phyloP scores from a whole-genome alignment of 2,329 filamentous ascomycete species.

The Aspergillus sp. region DNA sequence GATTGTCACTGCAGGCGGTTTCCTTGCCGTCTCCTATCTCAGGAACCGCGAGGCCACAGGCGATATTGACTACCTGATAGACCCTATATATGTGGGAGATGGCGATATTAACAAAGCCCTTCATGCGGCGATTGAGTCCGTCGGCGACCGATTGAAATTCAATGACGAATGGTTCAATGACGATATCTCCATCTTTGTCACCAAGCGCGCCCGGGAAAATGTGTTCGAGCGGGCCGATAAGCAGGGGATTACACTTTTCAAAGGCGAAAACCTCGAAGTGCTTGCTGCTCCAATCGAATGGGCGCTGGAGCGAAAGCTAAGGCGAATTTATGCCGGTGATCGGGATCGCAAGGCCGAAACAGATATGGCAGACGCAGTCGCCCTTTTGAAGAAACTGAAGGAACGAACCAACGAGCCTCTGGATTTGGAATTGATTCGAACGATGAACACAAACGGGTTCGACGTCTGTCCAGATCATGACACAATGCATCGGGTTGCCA shows the following conservation, averaged over 20 bases:
- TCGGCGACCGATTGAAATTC: conserved; percentile 4
- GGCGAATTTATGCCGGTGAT: conserved; percentile 26
- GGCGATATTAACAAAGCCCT: conserved; percentile 10
- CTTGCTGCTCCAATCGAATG: conserved; percentile 34
- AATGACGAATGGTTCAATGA: conserved; percentile 13
- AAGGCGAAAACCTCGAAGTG: conserved; percentile 22
- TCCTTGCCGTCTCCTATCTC: conserved; percentile 13
- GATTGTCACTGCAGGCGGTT: conserved; percentile 10
- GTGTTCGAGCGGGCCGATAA: conserved; percentile 5
- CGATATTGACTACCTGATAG: conserved; percentile 13
- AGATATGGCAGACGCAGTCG: conserved; percentile 31
- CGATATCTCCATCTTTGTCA: conserved; percentile 12
- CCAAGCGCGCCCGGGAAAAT: conserved; percentile 3
- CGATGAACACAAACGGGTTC: conserved; percentile 28
- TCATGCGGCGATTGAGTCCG: conserved; percentile 5
- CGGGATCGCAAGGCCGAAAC: conserved; percentile 23
- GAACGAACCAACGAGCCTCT: conserved; percentile 21
- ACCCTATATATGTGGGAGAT: conserved; percentile 10
- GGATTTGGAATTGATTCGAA: conserved; percentile 26
- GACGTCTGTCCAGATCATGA: conserved; percentile 27
- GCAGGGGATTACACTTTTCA: conserved; percentile 4
- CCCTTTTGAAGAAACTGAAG: conserved; percentile 27
- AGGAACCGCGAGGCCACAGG: conserved; percentile 9
- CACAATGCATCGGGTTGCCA: conserved; percentile 30
- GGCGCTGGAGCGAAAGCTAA: conserved; percentile 34